These are phyloP conservation scores for Fusarium chaquense DNA, from an alignment of 2,329 filamentous ascomycete genomes.

Conservation along the genomic window DNA sequence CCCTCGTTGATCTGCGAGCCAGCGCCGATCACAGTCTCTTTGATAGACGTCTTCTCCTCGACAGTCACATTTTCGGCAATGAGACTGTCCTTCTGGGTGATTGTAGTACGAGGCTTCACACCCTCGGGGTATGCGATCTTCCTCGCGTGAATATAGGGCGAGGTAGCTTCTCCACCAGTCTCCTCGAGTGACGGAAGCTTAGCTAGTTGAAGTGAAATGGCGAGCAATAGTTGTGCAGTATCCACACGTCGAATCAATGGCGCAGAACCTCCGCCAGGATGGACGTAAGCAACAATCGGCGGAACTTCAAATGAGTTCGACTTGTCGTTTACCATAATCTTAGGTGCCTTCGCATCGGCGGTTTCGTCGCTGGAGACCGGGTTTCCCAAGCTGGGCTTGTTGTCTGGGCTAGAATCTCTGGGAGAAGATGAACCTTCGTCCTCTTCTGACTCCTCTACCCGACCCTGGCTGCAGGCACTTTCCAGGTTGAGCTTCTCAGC, in stretches of 20 bases:
- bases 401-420: constrained; percentile 40
- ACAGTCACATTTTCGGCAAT: constrained; percentile 91
- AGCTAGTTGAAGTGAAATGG: constrained; percentile 85
- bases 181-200: constrained; percentile 82
- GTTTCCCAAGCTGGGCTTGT: constrained; percentile 19
- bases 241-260: constrained; percentile 89
- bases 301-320: constrained; percentile 62
- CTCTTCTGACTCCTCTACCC: constrained; percentile 54
- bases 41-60: constrained; percentile 90
- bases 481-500: constrained; percentile 80
- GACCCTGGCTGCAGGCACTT: constrained; percentile 64
- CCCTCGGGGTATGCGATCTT: constrained; percentile 89
- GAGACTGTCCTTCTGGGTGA: constrained; percentile 84
- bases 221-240: constrained; percentile 83
- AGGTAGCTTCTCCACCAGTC: constrained; percentile 66
- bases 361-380: not conserved
- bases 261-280: constrained; percentile 65
- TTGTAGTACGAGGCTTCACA: constrained; percentile 82
- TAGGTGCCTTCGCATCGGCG: not conserved
- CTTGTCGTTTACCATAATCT: constrained; percentile 15
- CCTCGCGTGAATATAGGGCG: constrained; percentile 79
- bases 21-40: constrained; percentile 88
- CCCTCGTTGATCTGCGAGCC: constrained; percentile 88
- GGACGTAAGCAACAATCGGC: constrained; percentile 84
- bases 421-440: constrained; percentile 48